These are phyloP conservation scores for Dimargaris cristalligena DNA, from an alignment of 192 early-diverging fungal species.

Conservation along the genomic window DNA sequence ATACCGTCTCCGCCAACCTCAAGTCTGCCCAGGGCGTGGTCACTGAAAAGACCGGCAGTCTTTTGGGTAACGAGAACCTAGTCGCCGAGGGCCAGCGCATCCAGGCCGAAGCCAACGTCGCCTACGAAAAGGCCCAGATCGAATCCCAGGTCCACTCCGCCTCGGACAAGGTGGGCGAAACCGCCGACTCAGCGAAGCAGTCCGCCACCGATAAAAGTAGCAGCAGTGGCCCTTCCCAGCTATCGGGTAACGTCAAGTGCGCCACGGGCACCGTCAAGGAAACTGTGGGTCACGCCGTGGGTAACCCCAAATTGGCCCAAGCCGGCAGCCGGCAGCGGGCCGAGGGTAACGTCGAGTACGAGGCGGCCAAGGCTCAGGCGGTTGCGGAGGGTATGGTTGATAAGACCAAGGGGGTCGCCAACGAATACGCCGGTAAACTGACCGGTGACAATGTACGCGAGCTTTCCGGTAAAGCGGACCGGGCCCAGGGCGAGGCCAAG, in stretches of 20 bases:
- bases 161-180: neutral
- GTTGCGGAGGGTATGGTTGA: neutral
- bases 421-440: neutral
- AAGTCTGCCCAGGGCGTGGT: constrained; percentile 6
- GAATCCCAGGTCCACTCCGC: neutral
- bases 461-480: neutral
- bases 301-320: constrained; percentile 12
- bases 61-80: neutral
- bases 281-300: constrained; percentile 8
- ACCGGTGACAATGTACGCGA: neutral
- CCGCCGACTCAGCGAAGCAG: too few relatives aligned
- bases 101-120: neutral
- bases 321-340: constrained; percentile 10
- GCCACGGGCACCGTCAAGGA: constrained; percentile 11
- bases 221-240: constrained; percentile 13
- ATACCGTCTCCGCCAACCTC: neutral
- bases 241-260: constrained; percentile 2
- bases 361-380: neutral
- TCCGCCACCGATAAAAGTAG: too few relatives aligned
- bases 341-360: constrained; percentile 10
- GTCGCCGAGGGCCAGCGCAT: neutral
- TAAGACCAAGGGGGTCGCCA: neutral
- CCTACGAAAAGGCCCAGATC: neutral
- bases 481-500: neutral
- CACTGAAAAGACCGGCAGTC: neutral